Conservation (phyloP, 345 rosid species). For the Arabis hirsuta region DNA sequence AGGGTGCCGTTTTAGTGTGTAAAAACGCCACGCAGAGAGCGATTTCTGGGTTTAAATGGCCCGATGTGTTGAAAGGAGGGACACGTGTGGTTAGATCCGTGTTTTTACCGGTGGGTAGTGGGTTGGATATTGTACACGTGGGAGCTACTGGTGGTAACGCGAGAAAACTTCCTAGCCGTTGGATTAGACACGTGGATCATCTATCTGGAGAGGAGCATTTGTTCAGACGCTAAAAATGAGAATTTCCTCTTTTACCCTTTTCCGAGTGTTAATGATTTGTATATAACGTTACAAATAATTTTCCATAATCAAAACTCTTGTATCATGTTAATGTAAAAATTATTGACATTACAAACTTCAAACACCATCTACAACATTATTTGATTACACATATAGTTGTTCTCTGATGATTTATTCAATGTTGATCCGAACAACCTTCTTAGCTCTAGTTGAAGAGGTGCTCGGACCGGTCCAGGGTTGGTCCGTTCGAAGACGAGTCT, state of each 20-base stretch:
- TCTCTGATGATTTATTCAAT: slow-evolving; percentile 53
- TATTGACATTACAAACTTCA: neutral
- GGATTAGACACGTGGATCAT: slow-evolving; percentile 75
- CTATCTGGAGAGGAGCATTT: slow-evolving; percentile 80
- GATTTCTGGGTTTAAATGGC: slow-evolving; percentile 64
- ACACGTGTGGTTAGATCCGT: slow-evolving; percentile 70
- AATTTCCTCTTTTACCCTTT: slow-evolving; percentile 1
- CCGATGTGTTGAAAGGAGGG: slow-evolving; percentile 52
- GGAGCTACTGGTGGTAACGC: slow-evolving; percentile 43
- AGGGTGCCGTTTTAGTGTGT: slow-evolving; percentile 80
- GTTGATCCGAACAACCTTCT: slow-evolving; percentile 75
- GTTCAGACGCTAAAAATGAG: slow-evolving; percentile 45
- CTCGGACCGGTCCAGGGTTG: slow-evolving; percentile 19
- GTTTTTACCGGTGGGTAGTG: slow-evolving; percentile 74
- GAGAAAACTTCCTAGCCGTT: slow-evolving; percentile 56
- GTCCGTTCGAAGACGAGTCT: neutral
- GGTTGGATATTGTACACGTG: slow-evolving; percentile 75
- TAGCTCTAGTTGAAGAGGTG: slow-evolving; percentile 42
- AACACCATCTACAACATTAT: neutral
- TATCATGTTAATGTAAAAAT: slow-evolving; percentile 7
- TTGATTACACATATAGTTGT: neutral
- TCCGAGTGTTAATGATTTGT: slow-evolving; percentile 9
- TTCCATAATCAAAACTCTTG: neutral
- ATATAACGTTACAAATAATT: slow-evolving; percentile 28
- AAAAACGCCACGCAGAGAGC: slow-evolving; percentile 62